A percentile compares a stretch with the other conserved stretches of the same genome.
phyloP scores from a whole-genome alignment of 2,329 filamentous ascomycete species.

The Aspergillus carbonarius region DNA sequence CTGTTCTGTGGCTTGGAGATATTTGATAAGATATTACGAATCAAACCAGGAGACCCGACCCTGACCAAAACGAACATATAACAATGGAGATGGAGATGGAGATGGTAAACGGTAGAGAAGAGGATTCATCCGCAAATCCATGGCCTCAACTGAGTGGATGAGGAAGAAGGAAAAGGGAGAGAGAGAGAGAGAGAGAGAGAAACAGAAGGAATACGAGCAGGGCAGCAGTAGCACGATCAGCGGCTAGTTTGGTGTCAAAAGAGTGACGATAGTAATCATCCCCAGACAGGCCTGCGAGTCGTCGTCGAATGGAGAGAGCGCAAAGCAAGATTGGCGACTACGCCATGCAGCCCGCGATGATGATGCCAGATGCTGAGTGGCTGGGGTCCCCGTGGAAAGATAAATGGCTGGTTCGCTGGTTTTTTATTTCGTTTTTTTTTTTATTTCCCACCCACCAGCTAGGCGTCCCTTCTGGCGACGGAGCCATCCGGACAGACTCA shows the following conservation, averaged over 20 bases:
- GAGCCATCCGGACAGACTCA: not conserved
- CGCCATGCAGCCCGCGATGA: not conserved
- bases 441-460: not conserved
- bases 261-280: conserved; percentile 1
- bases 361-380: not conserved
- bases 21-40: not conserved
- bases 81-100: not conserved
- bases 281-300: not conserved
- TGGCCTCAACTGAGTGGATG: not conserved
- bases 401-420: not conserved
- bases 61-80: not conserved
- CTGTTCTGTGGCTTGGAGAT: not conserved
- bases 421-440: too few species aligned
- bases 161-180: not conserved
- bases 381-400: not conserved
- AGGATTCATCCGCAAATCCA: not conserved
- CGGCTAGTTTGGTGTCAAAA: conserved; percentile 6
- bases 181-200: not conserved
- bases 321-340: not conserved
- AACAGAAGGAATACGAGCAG: not conserved
- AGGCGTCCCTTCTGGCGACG: not conserved
- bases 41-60: not conserved
- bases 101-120: not conserved
- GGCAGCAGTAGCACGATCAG: not conserved
- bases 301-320: not conserved